Evolutionary conservation across 495 filamentous ascomycete genomes (phyloP), one percentile per base, ranked within the genome.

Genomic region (Penicillium riverlandense): DNA sequence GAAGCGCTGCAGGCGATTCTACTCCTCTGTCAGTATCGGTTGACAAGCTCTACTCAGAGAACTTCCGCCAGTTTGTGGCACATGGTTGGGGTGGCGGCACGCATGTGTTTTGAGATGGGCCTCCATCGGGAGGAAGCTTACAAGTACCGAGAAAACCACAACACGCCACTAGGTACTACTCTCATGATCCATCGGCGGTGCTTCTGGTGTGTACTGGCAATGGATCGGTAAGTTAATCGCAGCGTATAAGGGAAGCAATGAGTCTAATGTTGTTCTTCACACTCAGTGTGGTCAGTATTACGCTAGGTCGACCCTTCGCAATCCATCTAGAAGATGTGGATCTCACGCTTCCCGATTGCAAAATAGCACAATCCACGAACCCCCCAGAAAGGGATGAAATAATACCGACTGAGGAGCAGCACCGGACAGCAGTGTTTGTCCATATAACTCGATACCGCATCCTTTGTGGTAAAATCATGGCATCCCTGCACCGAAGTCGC

Each of bases 21-120:
- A 8, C 45, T 60, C 2, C 44, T 60, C 4, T 54, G 53, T 22
- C 57, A 57, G 36, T 57, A 57, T 45, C 40, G 53, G 32, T 44
- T 51, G 41, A 57, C 41, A n/a, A 57, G 40, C 31, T 60, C 57
- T 8, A 54, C 47, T 4, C 50, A 57, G 38, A 48, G 57, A 36
- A 52, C 54, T 1, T 60, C 54, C 1, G 47, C 50, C 4, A 60
- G 57, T 40, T 33, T 60, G 22, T 60, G 57, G 57, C 57, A 60
- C 34, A 49, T 60, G 13, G 54, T 60, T 16, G 57, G 57, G 0
- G 50, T 60, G 29, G 50, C 57, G 7, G 54, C 47, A 11, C 50
- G 54, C 1, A 60, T 54, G 48, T 44, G 50, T 32, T 55, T 54
- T 46, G 57, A 60, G 32, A 14, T 60, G 16, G 57, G 57, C 2